Conservation (phyloP, 345 rosid species). For the Rhizophora mangle region DNA sequence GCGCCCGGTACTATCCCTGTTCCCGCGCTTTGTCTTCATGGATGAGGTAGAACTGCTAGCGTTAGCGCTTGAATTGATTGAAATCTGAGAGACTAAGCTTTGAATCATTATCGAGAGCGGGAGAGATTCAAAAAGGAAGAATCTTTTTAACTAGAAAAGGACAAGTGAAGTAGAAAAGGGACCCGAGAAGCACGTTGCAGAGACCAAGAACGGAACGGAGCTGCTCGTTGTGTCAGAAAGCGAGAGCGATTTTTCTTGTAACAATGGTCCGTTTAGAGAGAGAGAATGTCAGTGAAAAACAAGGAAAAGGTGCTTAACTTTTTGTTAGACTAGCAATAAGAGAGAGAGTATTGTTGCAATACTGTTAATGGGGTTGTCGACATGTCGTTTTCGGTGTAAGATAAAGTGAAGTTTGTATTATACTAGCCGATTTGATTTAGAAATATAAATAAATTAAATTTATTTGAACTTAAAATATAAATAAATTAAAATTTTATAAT, state of each 20-base stretch:
- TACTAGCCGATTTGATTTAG: no score
- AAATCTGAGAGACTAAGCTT: conserved; percentile 47
- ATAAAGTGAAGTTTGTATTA: no score
- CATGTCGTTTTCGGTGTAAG: no score
- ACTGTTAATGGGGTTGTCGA: no score
- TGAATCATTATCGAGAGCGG: conserved; percentile 50
- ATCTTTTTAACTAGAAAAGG: conserved; percentile 34
- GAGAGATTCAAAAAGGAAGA: conserved; percentile 5
- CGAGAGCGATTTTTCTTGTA: background rate
- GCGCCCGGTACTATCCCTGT: conserved; percentile 29
- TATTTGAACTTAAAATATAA: no score
- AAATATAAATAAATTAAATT: no score
- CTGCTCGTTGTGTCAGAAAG: conserved; percentile 27
- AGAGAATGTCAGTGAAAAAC: conserved; percentile 25
- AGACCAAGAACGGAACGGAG: background rate
- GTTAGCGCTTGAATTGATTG: conserved; percentile 21
- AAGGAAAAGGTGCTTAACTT: conserved; percentile 19
- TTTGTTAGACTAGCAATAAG: background rate
- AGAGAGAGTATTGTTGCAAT: no score
- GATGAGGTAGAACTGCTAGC: conserved; percentile 14
- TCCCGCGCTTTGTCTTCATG: conserved; percentile 63
- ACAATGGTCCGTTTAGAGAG: conserved; percentile 19
- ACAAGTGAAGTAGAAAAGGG: conserved; percentile 36
- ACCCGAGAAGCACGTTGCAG: conserved; percentile 22
- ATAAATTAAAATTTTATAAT: no score